Percentiles rank a stretch among this genome's conserved stretches.
Evolutionary conservation across 345 rosid genomes (phyloP).

Genomic region (Psidium friedrichsthalianum): DNA sequence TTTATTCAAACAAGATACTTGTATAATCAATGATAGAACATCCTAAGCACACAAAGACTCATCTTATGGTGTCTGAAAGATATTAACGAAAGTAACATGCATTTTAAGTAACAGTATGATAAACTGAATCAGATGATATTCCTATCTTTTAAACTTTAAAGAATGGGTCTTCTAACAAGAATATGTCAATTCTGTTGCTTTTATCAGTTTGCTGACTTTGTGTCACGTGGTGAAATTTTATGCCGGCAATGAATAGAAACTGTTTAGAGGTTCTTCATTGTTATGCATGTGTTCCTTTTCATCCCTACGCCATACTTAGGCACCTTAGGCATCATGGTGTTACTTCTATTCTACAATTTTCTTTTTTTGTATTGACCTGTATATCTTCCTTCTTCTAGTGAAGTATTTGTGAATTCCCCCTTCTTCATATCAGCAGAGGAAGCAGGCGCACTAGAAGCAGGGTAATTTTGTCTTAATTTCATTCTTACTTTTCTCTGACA

Average conservation of each 20-base stretch:
- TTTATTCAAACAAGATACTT: not conserved
- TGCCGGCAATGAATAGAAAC: not conserved
- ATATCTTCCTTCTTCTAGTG: conserved; percentile 31
- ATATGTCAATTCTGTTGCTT: not conserved
- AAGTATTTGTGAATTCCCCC: conserved; percentile 83
- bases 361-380: not conserved
- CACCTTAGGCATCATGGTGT: not conserved
- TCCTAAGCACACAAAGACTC: not conserved
- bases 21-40: not conserved
- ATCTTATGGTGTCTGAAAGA: not conserved
- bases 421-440: conserved; percentile 87
- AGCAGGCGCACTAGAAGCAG: conserved; percentile 52
- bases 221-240: not conserved
- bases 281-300: not conserved
- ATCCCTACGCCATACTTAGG: too few species aligned
- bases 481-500: not conserved
- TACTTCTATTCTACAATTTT: not conserved
- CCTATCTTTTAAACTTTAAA: not conserved
- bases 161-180: not conserved
- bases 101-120: not conserved
- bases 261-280: not conserved
- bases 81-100: not conserved
- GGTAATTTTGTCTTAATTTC: conserved; percentile 19
- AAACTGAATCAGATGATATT: not conserved
- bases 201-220: not conserved